phyloP scores from a whole-genome alignment of 2,329 filamentous ascomycete species.

The Colletotrichum eleusines region DNA sequence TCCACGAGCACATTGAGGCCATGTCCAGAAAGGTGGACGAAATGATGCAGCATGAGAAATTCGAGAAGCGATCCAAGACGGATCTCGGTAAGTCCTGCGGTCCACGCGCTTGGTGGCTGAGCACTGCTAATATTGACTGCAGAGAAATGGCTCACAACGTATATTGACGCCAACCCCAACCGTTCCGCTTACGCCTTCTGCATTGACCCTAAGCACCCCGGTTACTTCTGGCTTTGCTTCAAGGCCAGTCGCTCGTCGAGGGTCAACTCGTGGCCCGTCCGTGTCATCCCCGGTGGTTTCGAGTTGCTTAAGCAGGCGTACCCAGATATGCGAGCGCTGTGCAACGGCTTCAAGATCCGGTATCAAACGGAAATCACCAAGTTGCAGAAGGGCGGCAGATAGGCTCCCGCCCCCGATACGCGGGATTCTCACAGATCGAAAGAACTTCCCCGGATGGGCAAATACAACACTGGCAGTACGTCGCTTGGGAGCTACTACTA shows the following conservation, averaged over 20 bases:
- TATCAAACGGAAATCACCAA: constrained; percentile 76
- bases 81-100: constrained; percentile 76
- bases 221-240: constrained; percentile 97
- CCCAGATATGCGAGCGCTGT: constrained; percentile 93
- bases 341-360: constrained; percentile 95
- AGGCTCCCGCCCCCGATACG: constrained; percentile 16
- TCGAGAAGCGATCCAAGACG: constrained; percentile 75
- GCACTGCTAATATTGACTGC: constrained; percentile 34
- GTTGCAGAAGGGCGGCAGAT: constrained; percentile 55
- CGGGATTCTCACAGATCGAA: background rate
- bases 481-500: constrained; percentile 9
- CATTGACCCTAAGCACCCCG: constrained; percentile 89
- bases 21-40: constrained; percentile 99
- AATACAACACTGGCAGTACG: background rate
- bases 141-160: constrained; percentile 97
- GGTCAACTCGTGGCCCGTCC: constrained; percentile 85
- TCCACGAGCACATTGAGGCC: constrained; percentile 95
- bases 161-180: constrained; percentile 95
- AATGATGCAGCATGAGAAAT: constrained; percentile 95
- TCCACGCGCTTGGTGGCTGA: background rate
- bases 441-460: background rate
- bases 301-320: constrained; percentile 91
- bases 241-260: constrained; percentile 84
- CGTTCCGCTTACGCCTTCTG: constrained; percentile 96
- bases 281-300: constrained; percentile 92